Evolutionary conservation across 768 basidiomycete species (phyloP), one percentile per base, ranked within the genome.

Genomic region (Phaffia australis): DNA sequence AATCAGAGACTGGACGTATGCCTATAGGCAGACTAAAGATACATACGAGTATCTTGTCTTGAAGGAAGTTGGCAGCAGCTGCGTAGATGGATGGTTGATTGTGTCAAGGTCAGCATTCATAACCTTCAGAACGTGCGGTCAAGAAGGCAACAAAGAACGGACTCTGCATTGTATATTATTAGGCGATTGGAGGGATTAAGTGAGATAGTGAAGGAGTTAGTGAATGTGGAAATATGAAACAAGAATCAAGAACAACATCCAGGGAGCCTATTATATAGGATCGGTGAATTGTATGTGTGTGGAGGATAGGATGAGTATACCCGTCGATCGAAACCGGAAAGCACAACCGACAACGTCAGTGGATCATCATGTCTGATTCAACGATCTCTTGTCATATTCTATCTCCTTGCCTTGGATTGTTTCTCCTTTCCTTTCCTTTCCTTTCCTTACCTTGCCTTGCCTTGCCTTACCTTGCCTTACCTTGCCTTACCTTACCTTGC

Each of bases 21-120:
- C 60, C 49, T 15, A 50, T 30, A 5, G 63, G 52, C 1, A 21
- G 54, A 21, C 46, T 47, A 29, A 56, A 60, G 30, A 60, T 56
- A 67, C 15, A 19, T 27, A 59, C 65, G 46, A 66, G 65, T 42
- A 67, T 50, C 16, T 62, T 35, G 48, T 67, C 66, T 23, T 69
- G 62, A n/a, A 69, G 18, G n/a, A 59, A 30, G 57, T 69, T 69
- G 27, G 67, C 56, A 16, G 47, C 55, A 11, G 60, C 42, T 68
- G 60, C 66, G 63, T 68, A 6, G 46, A 51, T 57, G 56, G 27
- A 23, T 16, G 32, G 6, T 32, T 57, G 56, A 25, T n/a, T 57
- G 56, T n/a, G n/a, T n/a, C n/a, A n/a, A n/a, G n/a, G n/a, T n/a
- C n/a, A n/a, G n/a, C n/a, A n/a, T n/a, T n/a, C n/a, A n/a, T n/a